Percentiles rank a stretch among this genome's conserved stretches.
These are phyloP conservation scores for Acacia concinna DNA, from an alignment of 331 rosid genomes.

Conservation along the genomic window DNA sequence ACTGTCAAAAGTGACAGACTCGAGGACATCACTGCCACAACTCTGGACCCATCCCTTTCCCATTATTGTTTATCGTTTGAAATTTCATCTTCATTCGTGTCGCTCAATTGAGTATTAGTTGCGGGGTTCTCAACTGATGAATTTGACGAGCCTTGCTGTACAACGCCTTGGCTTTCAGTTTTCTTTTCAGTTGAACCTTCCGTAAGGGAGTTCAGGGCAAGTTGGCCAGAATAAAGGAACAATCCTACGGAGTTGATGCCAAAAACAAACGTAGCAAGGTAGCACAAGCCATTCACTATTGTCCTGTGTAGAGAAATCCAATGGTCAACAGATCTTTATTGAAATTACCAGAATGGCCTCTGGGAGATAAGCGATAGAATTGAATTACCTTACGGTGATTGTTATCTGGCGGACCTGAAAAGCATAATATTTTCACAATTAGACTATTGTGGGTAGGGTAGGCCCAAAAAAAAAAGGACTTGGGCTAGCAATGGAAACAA, in stretches of 20 bases:
- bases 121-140: constrained; percentile 44
- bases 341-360: background rate
- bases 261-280: constrained; percentile 91
- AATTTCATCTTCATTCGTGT: constrained; percentile 51
- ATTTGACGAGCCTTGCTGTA: constrained; percentile 44
- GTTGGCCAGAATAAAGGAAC: constrained; percentile 85
- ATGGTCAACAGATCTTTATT: constrained; percentile 28
- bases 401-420: constrained; percentile 94
- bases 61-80: constrained; percentile 50
- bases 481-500: background rate
- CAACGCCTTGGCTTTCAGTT: constrained; percentile 45
- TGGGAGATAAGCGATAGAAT: constrained; percentile 18
- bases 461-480: background rate
- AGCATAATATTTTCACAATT: constrained; percentile 26
- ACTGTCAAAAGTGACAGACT: background rate
- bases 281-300: constrained; percentile 79
- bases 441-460: constrained; percentile 12
- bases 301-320: constrained; percentile 59
- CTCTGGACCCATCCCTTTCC: constrained; percentile 33
- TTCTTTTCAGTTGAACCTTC: constrained; percentile 49
- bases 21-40: background rate
- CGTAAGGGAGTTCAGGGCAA: constrained; percentile 60
- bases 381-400: constrained; percentile 73
- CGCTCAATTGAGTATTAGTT: constrained; percentile 33
- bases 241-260: constrained; percentile 80